Evolutionary conservation across 805 yeast genomes (phyloP), one percentile per base, ranked within the genome.

Genomic region (Candida parachauliodes): DNA sequence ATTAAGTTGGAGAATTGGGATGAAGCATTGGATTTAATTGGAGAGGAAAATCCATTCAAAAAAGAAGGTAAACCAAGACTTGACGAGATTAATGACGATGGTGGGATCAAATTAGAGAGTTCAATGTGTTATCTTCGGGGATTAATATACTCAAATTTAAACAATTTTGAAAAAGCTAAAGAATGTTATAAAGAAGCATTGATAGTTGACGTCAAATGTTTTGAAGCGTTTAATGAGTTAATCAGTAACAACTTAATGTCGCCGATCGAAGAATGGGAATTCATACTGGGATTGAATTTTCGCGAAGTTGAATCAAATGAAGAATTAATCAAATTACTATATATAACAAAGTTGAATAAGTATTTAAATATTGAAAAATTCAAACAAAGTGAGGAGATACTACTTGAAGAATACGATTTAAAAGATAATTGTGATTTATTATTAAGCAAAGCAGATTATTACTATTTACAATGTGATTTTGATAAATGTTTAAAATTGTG

Each of bases 101-200:
- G 93, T 5, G 96, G 96, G 1, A 81, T 89, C 17, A 83, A 83
- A 56, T 65, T 89, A 28, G 96, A 87, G 52, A 83, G 96, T 0
- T 84, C 95, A 2, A 73, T 93, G 74, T 84, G 94, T 54, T 88
- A 76, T 49, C 62, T 91, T 29, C 68, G 96, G 42, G 98, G 98
- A 1, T 70, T 82, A 41, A 81, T 91, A 3, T 88, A 81, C 56
- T 76, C 91, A 8, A 80, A 82, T 44, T 89, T 83, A 52, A 87
- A 86, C 55, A 86, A 86, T 59, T 82, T 86, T 51, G 93, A 83
- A 15, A 71, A 75, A 44, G 98, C 98, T 0, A 88, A 85, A 50
- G 88, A 84, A 37, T 83, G 93, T 36, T 88, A 79, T 50, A 79
- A 80, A 52, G 96, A 88, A 52, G 96, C 98, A 1, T 79, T 89